Percentiles rank a stretch among this genome's conserved stretches.
phyloP scores from a whole-genome alignment of 2,329 filamentous ascomycete genomes.

The Colletotrichum abscissum region DNA sequence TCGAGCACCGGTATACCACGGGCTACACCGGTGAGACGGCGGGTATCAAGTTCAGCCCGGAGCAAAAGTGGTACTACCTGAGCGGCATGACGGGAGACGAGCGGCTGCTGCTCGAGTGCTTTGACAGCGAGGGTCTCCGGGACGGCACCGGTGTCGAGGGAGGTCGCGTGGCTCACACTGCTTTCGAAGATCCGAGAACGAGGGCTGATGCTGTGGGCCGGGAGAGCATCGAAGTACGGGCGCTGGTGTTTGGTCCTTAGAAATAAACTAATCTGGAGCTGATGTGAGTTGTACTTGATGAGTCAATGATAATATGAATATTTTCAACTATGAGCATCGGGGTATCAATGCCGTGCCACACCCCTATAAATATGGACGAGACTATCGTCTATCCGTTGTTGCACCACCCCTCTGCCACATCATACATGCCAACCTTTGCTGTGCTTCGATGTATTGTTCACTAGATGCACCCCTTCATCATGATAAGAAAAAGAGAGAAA shows the following conservation, averaged over 20 bases:
- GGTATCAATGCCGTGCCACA: conserved; percentile 28
- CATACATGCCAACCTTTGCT: conserved; percentile 14
- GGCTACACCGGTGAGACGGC: conserved; percentile 80
- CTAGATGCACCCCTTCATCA: conserved; percentile 14
- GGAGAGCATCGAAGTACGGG: conserved; percentile 91
- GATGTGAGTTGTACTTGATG: not conserved
- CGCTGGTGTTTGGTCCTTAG: conserved; percentile 80
- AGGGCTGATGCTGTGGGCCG: conserved; percentile 75
- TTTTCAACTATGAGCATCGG: conserved; percentile 24
- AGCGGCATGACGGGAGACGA: conserved; percentile 81
- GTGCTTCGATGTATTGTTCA: conserved; percentile 6
- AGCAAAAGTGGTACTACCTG: conserved; percentile 83
- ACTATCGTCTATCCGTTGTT: not conserved
- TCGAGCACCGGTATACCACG: conserved; percentile 79
- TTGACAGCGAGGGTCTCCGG: conserved; percentile 71
- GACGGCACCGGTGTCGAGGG: conserved; percentile 60
- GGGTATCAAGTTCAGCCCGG: conserved; percentile 69
- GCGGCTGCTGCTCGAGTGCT: conserved; percentile 82
- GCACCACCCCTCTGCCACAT: conserved; percentile 5
- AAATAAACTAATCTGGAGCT: not conserved
- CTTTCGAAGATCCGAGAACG: conserved; percentile 82
- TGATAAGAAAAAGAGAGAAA: not conserved
- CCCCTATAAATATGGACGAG: not conserved
- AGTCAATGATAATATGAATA: conserved; percentile 22
- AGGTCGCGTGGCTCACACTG: conserved; percentile 76